These are phyloP conservation scores for Calonectria hawksworthii DNA, from an alignment of 2,329 filamentous ascomycete genomes.

Conservation along the genomic window DNA sequence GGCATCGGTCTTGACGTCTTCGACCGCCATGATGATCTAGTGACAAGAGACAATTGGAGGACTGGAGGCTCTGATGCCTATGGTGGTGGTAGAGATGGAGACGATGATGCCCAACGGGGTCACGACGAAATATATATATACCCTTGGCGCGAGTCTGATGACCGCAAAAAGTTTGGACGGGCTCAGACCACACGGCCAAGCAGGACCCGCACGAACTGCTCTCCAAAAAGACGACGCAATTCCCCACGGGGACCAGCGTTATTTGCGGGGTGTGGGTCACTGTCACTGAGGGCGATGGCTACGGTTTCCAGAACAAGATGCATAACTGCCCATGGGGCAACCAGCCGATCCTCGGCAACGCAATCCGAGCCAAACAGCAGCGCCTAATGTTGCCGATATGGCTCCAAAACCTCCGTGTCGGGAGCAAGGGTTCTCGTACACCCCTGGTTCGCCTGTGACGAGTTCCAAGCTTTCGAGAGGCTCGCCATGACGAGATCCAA, in stretches of 20 bases:
- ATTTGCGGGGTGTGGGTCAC: slow-evolving; percentile 18
- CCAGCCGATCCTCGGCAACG: background rate
- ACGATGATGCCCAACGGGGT: background rate
- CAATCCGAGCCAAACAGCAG: background rate
- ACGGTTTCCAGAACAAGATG: slow-evolving; percentile 18
- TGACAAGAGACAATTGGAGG: background rate
- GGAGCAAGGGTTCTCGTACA: background rate
- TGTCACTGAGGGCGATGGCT: slow-evolving; percentile 10
- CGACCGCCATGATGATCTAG: slow-evolving; percentile 20
- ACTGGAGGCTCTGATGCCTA: background rate
- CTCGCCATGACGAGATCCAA: background rate
- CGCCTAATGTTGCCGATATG: slow-evolving; percentile 14
- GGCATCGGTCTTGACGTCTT: slow-evolving; percentile 25
- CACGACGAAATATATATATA: slow-evolving; percentile 11
- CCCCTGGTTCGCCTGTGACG: background rate
- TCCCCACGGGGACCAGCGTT: slow-evolving; percentile 21
- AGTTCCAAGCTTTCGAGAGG: background rate
- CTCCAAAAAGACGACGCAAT: background rate
- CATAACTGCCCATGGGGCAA: background rate
- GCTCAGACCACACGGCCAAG: slow-evolving; percentile 16
- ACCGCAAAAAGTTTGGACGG: slow-evolving; percentile 4
- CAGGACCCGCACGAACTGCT: slow-evolving; percentile 2
- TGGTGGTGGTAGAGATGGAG: background rate
- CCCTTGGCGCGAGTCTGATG: background rate
- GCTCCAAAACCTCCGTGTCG: background rate